Evolutionary conservation across 345 rosid genomes (phyloP), one percentile per base, ranked within the genome.

Genomic region (Lenwebbia sp.): DNA sequence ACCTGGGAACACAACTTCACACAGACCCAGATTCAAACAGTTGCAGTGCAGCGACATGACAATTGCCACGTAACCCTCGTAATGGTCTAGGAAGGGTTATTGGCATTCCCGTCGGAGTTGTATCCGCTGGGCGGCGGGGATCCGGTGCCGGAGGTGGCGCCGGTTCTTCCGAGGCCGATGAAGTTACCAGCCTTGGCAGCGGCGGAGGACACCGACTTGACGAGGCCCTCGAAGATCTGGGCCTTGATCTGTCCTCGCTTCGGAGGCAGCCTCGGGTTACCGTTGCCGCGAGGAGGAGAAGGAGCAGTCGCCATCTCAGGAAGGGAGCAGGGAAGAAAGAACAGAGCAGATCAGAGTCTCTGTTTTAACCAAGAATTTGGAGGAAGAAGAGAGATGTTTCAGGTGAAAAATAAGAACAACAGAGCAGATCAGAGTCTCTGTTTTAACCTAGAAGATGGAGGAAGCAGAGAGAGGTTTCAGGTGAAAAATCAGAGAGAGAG

Each of bases 241-340:
- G 85, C 91, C 88, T 88, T 92, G 84, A 92, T 49, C 86, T 74
- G 86, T 25, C 94, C 94, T 56, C 94, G 84, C 28, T 21, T 75
- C 0, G 94, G 94, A 12, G 94, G 91, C 58, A 84, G 12, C 40
- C 50, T 70, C 25, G 21, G 37, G 23, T 22, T 82, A 28, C 23
- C 65, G 7, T 28, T 53, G 60, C 58, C 82, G 54, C 49, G 41
- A 7, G 60, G 62, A 41, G 88, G 44, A 15, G 89, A n/a, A 86
- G 86, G 3, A 76, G 57, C 75, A 5, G 85, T 82, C 1, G 85
- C 74, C 91, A 88, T 89, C 74, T 65, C 37, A 54, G 54, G 84
- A 56, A 17, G 60, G 13, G 54, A 56, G 58, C 23, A 2, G 49
- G 54, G 83, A 44, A 21, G 15, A 78, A 33, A 22, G 23, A 33